Percentiles rank a stretch among this genome's conserved stretches.
These are phyloP conservation scores for Paratinospora sagittata DNA, from an alignment of 164 flowering plant genomes.

Conservation along the genomic window DNA sequence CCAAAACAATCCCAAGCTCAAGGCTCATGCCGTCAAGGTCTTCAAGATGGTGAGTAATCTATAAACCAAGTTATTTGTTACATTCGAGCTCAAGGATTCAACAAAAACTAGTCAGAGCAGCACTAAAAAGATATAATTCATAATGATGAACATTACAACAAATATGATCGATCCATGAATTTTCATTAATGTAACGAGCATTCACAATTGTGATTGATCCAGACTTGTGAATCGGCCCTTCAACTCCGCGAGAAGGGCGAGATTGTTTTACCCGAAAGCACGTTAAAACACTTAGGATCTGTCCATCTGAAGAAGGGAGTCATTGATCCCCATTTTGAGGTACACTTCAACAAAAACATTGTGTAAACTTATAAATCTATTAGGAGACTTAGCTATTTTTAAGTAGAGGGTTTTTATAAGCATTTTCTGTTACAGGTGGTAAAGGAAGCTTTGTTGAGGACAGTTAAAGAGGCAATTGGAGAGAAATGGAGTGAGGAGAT, in stretches of 20 bases:
- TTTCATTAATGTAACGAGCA: neutral
- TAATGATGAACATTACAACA: too few relatives aligned
- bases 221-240: conserved; percentile 72
- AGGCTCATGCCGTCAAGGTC: conserved; percentile 61
- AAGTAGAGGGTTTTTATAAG: too few relatives aligned
- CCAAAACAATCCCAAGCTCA: conserved; percentile 61
- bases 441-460: conserved; percentile 57
- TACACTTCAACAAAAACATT: too few relatives aligned
- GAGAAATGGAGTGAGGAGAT: conserved; percentile 48
- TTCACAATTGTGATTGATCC: neutral
- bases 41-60: conserved; percentile 56
- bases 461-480: conserved; percentile 42
- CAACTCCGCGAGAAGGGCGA: conserved; percentile 60
- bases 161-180: too few relatives aligned
- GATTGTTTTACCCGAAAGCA: conserved; percentile 43
- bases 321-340: conserved; percentile 64
- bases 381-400: too few relatives aligned
- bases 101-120: too few relatives aligned
- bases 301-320: conserved; percentile 59
- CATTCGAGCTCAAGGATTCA: too few relatives aligned
- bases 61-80: neutral
- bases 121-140: too few relatives aligned
- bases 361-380: too few relatives aligned
- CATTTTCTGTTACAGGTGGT: conserved; percentile 35
- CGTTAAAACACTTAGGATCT: conserved; percentile 52